Conservation (phyloP, 176 grass and related monocot species). For the Thinopyrum elongatum region DNA sequence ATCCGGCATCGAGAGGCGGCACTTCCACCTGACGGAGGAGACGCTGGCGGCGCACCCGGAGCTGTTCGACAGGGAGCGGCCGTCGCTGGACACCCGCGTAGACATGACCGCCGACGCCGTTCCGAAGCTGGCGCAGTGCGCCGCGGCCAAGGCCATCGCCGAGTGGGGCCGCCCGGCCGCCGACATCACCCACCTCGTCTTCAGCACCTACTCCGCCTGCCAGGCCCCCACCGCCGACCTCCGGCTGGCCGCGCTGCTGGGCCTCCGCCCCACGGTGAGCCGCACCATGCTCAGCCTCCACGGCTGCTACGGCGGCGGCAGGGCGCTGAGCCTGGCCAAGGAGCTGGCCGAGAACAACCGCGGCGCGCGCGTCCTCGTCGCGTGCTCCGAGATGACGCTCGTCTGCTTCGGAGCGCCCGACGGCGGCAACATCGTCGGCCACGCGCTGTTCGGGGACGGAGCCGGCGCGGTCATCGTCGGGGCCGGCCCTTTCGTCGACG, state of each 20-base stretch:
- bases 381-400: slow-evolving; percentile 43
- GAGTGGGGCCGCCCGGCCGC: slow-evolving; percentile 55
- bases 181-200: slow-evolving; percentile 57
- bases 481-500: slow-evolving; percentile 19
- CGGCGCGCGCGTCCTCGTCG: slow-evolving; percentile 41
- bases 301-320: slow-evolving; percentile 36
- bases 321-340: slow-evolving; percentile 49
- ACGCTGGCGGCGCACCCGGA: slow-evolving; percentile 25
- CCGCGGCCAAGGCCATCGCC: slow-evolving; percentile 47
- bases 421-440: slow-evolving; percentile 34
- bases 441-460: slow-evolving; percentile 45
- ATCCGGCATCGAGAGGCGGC: slow-evolving; percentile 39
- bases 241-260: slow-evolving; percentile 33
- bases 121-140: slow-evolving; percentile 37
- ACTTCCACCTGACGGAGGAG: slow-evolving; percentile 41
- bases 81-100: slow-evolving; percentile 41
- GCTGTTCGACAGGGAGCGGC: slow-evolving; percentile 16
- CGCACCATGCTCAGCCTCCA: slow-evolving; percentile 42
- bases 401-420: slow-evolving; percentile 35
- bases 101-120: slow-evolving; percentile 35
- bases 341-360: slow-evolving; percentile 62
- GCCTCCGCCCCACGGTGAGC: slow-evolving; percentile 29
- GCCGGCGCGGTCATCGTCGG: slow-evolving; percentile 39
- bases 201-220: slow-evolving; percentile 44
- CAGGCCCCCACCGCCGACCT: slow-evolving; percentile 35